These are phyloP conservation scores for Fusarium nygamai DNA, from an alignment of 2,329 filamentous ascomycete genomes.

Conservation along the genomic window DNA sequence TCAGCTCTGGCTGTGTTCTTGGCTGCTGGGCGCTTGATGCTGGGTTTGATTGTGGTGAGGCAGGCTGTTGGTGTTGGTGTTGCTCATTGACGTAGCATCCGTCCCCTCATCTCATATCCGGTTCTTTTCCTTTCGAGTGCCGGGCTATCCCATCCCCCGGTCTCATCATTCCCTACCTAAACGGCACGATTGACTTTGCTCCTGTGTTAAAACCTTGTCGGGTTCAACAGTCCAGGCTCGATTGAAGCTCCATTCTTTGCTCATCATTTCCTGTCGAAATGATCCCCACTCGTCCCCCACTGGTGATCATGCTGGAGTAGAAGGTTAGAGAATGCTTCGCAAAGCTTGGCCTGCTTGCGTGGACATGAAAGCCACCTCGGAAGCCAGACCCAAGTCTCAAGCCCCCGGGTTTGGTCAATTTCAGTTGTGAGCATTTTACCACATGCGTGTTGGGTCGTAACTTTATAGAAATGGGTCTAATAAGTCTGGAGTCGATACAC, in stretches of 20 bases:
- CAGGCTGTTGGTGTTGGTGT: background rate
- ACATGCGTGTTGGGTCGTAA: background rate
- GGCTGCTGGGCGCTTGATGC: background rate
- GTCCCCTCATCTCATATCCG: background rate
- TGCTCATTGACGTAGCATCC: conserved; percentile 1
- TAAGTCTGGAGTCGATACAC: conserved; percentile 5
- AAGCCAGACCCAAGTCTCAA: conserved; percentile 22
- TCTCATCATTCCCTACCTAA: conserved; percentile 2
- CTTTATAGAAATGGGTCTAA: conserved; percentile 3
- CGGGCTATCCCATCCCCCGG: conserved; percentile 15
- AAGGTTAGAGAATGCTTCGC: conserved; percentile 1
- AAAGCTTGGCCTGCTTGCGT: conserved; percentile 23
- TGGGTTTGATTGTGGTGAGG: conserved; percentile 4
- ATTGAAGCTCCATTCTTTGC: background rate
- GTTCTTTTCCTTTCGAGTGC: background rate
- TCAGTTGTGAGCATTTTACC: background rate
- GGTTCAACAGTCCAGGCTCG: conserved; percentile 2
- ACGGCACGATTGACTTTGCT: conserved; percentile 20
- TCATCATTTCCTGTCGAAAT: conserved; percentile 22
- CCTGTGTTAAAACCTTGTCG: conserved; percentile 23
- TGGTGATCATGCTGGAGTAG: conserved; percentile 11
- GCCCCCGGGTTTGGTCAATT: background rate
- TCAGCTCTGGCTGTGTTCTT: background rate
- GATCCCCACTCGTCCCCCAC: background rate
- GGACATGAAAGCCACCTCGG: conserved; percentile 5